phyloP scores from a whole-genome alignment of 2,329 filamentous ascomycete genomes.

The Cordyceps tenuipes region DNA sequence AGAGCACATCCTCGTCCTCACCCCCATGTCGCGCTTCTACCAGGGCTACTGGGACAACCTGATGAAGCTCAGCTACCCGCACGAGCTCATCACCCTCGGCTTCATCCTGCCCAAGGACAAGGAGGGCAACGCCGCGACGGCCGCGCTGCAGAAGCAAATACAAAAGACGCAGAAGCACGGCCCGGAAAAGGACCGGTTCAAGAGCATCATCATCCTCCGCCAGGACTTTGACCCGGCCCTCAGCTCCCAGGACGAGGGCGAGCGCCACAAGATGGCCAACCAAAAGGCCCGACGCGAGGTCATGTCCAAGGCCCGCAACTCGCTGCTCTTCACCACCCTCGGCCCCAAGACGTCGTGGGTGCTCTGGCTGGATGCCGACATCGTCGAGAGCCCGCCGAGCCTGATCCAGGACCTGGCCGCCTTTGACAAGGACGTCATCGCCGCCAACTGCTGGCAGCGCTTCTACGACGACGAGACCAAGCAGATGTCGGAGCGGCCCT shows the following conservation, averaged over 20 bases:
- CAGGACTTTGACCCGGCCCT: slow-evolving; percentile 89
- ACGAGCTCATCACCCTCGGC: slow-evolving; percentile 87
- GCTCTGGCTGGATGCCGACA: slow-evolving; percentile 88
- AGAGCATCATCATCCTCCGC: slow-evolving; percentile 85
- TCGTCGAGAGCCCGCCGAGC: slow-evolving; percentile 75
- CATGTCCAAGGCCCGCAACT: slow-evolving; percentile 92
- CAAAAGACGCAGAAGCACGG: slow-evolving; percentile 72
- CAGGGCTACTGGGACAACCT: slow-evolving; percentile 94
- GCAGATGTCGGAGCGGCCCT: slow-evolving; percentile 67
- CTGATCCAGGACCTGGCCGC: slow-evolving; percentile 86
- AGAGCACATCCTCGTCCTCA: slow-evolving; percentile 85
- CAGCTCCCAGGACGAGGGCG: slow-evolving; percentile 71
- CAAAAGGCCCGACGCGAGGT: slow-evolving; percentile 79
- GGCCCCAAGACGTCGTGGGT: slow-evolving; percentile 92
- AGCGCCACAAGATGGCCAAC: slow-evolving; percentile 85
- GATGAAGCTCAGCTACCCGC: slow-evolving; percentile 73
- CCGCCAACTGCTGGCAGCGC: slow-evolving; percentile 91
- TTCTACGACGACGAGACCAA: slow-evolving; percentile 64
- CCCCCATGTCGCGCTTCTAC: slow-evolving; percentile 89
- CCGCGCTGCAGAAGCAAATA: slow-evolving; percentile 75
- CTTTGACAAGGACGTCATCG: slow-evolving; percentile 85
- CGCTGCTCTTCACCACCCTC: slow-evolving; percentile 87
- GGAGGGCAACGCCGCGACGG: slow-evolving; percentile 81
- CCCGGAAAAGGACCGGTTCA: slow-evolving; percentile 73
- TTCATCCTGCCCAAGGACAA: slow-evolving; percentile 94